These are phyloP conservation scores for Grifola frondosa DNA, from an alignment of 1,284 basidiomycete genomes.

Conservation along the genomic window DNA sequence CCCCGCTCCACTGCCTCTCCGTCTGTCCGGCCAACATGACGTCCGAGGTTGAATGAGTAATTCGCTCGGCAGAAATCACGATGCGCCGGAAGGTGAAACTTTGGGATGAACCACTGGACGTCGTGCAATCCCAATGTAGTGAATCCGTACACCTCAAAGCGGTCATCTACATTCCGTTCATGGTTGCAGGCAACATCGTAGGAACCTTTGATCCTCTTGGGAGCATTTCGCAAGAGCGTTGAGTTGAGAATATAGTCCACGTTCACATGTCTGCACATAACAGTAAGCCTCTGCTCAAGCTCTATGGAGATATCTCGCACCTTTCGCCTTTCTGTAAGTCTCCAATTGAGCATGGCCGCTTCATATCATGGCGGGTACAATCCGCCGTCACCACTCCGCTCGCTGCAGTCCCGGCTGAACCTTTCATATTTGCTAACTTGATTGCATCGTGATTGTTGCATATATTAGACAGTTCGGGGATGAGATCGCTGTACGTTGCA, in stretches of 20 bases:
- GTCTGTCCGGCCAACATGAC: slow-evolving; percentile 1
- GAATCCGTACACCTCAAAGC: slow-evolving; percentile 3
- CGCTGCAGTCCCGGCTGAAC: slow-evolving; percentile 1
- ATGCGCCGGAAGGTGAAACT: slow-evolving; percentile 7
- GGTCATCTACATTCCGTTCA: slow-evolving; percentile 2
- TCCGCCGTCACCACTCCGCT: slow-evolving; percentile 7
- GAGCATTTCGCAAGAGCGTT: slow-evolving; percentile 1
- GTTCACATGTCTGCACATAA: slow-evolving; percentile 12
- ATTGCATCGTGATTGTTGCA: slow-evolving; percentile 15
- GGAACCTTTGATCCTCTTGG: neutral
- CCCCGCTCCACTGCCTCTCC: slow-evolving; percentile 2
- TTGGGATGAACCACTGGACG: slow-evolving; percentile 4
- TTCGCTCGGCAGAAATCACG: slow-evolving; percentile 2
- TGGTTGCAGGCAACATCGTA: slow-evolving; percentile 25
- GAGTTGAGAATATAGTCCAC: slow-evolving; percentile 22
- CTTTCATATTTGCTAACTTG: slow-evolving; percentile 9
- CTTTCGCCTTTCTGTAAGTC: slow-evolving; percentile 28
- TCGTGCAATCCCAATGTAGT: no score
- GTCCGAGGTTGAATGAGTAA: slow-evolving; percentile 2
- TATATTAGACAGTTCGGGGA: neutral
- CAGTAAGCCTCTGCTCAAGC: no score
- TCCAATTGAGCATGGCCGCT: slow-evolving; percentile 21
- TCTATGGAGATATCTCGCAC: slow-evolving; percentile 10
- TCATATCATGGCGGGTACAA: slow-evolving; percentile 23
- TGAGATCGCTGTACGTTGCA: slow-evolving; percentile 1